Base-by-base conservation (phyloP, 2,329 filamentous ascomycete genomes). In the Fusarium armeniacum region DNA sequence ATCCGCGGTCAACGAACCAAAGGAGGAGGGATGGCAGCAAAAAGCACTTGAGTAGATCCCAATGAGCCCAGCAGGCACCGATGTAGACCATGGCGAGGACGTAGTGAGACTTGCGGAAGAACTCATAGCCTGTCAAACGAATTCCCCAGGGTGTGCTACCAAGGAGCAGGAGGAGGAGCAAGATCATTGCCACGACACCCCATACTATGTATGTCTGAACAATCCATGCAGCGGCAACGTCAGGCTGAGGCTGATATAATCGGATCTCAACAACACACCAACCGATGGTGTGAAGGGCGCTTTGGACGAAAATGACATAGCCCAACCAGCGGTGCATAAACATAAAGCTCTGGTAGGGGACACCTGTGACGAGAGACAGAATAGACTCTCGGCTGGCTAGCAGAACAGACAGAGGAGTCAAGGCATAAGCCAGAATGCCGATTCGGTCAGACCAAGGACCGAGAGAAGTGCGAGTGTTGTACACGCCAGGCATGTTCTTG, bases 321-420 rank as follows among this genome's bases (percentile, higher is more conserved):
- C 92, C 91, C 0, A 90, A 81, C 91, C 91, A 94, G 33, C 91
- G 89, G 77, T 93, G 91, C 22, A 94, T 81, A 75, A 94, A 94
- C 78, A 91, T 90, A 83, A 94, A 93, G 73, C 86, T 88, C 71
- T 93, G 91, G 73, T 93, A 93, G 0, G 92, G 91, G 1, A 94
- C 83, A 2, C 92, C 91, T 0, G 91, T 94, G 50, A 93, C 77
- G 16, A 91, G 76, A 1, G 89, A 91, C 6, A 94, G 84, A 3
- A 93, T 81, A 1, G 89, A 91, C 76, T 94, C 91, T 41, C 91
- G 85, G 60, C 83, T 89, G n/a, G 87, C 84, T 15, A 94, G 83
- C 49, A 92, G 78, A 32, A 94, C 80, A 1, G 89, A 89, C 1
- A 94, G 82, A 0, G 91, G 91, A 0, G 91, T 93, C 12, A 94